A percentile compares a stretch with the other conserved stretches of the same genome.
Evolutionary conservation across 805 yeast genomes (phyloP).

Genomic region (Metschnikowia arizonensis): DNA sequence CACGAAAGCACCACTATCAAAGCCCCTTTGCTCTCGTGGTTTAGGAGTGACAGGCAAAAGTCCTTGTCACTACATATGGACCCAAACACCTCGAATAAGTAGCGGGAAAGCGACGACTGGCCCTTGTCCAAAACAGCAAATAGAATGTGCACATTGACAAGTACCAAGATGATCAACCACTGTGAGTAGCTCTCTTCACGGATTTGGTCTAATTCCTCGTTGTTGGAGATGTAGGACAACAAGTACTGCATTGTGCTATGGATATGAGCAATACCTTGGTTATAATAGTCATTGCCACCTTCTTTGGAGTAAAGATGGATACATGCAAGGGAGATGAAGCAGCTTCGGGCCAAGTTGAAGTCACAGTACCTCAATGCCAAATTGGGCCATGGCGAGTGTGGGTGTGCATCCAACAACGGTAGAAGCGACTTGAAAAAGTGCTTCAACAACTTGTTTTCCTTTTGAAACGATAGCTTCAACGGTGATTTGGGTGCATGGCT

Average conservation of each 20-base stretch:
- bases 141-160: slow-evolving; percentile 51
- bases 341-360: slow-evolving; percentile 53
- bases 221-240: slow-evolving; percentile 36
- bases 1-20: slow-evolving; percentile 51
- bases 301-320: slow-evolving; percentile 50
- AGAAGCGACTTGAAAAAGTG: slow-evolving; percentile 53
- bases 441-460: slow-evolving; percentile 51
- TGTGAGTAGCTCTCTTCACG: slow-evolving; percentile 11
- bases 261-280: slow-evolving; percentile 50
- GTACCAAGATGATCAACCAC: slow-evolving; percentile 43
- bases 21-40: slow-evolving; percentile 47
- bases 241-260: slow-evolving; percentile 54
- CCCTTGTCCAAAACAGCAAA: slow-evolving; percentile 55
- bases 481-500: slow-evolving; percentile 8
- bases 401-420: slow-evolving; percentile 55
- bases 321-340: slow-evolving; percentile 53
- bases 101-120: slow-evolving; percentile 47
- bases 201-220: slow-evolving; percentile 4
- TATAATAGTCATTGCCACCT: slow-evolving; percentile 50
- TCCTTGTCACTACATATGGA: slow-evolving; percentile 43
- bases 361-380: slow-evolving; percentile 54
- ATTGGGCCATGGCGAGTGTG: slow-evolving; percentile 60
- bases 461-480: slow-evolving; percentile 33
- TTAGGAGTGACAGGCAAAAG: slow-evolving; percentile 40
- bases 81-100: slow-evolving; percentile 47